These are phyloP conservation scores for Anaeromyces robustus DNA, from an alignment of 192 early-diverging fungal genomes.

Conservation along the genomic window DNA sequence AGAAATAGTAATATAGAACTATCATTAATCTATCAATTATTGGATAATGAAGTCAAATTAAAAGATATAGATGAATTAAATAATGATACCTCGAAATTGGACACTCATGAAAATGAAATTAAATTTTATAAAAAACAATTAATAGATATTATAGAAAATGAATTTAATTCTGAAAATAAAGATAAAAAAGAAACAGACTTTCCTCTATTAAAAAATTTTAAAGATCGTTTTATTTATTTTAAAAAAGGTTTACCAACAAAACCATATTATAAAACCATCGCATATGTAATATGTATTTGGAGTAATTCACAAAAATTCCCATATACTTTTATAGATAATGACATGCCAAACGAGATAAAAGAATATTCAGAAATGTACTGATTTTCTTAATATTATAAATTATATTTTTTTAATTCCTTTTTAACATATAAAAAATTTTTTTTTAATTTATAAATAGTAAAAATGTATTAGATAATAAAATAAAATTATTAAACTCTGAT, in stretches of 20 bases:
- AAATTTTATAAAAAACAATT: not conserved
- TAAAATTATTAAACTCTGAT: not conserved
- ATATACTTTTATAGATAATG: not conserved
- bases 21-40: not conserved
- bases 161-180: not conserved
- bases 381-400: no score
- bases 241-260: not conserved
- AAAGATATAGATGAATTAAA: not conserved
- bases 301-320: not conserved
- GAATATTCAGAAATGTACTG: not conserved
- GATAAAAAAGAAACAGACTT: not conserved
- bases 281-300: not conserved
- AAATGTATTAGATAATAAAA: not conserved
- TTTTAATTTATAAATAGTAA: not conserved
- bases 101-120: not conserved
- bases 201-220: not conserved
- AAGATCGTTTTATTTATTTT: not conserved
- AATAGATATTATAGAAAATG: not conserved
- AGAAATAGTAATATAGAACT: not conserved
- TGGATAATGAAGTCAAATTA: not conserved
- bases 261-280: not conserved
- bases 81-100: no score
- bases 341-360: not conserved
- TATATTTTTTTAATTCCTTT: not conserved
- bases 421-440: no score